Evolutionary conservation across 2,329 filamentous ascomycete species (phyloP), one percentile per base, ranked within the genome.

Genomic region (Colletotrichum somersetense): DNA sequence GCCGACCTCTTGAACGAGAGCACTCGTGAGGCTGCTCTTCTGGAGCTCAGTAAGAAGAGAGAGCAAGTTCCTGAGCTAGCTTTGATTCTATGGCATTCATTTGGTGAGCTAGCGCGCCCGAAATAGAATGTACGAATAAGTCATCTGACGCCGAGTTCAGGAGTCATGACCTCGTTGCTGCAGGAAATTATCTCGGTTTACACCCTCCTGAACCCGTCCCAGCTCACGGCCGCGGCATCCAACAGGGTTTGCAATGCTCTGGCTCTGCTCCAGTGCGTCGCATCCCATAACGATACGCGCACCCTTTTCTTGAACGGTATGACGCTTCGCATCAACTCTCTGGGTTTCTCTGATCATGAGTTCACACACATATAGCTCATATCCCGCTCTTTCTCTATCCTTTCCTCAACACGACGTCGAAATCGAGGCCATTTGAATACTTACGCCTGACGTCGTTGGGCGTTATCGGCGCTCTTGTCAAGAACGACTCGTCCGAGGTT

Each of bases 131-230:
- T 38, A 26, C 11, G n/a, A 5, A 42, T 16, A 40, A 42, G 26
- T 35, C 18, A 52, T 30, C 67, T 73, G 52, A 71, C 61, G 23
- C 2, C 23, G 5, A 48, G 71, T 75, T 33, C 75, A 97, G 95
- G 95, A 78, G 96, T 99, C 79, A 99, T 99, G 96, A 98, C 96
- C 57, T 97, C 95, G 66, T 87, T 99, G 33, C 89, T 98, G 44
- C 96, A 98, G 82, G 96, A 99, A 84, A 99, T 99, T 80, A 99
- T 99, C 80, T 98, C 96, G 14, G 96, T 99, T 67, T 99, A 99
- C 81, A 97, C 95, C 38, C 89, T 99, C 5, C 89, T 99, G 77
- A 99, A 97, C 81, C 96, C 96, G 7, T 98, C 95, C 62, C 96
- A 98, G 84, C 89, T 99, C 78, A 99, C 96, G 10, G 96, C 96